These are phyloP conservation scores for Blepharisma stoltei DNA, from an alignment of 73 alveolate genomes.

Conservation along the genomic window DNA sequence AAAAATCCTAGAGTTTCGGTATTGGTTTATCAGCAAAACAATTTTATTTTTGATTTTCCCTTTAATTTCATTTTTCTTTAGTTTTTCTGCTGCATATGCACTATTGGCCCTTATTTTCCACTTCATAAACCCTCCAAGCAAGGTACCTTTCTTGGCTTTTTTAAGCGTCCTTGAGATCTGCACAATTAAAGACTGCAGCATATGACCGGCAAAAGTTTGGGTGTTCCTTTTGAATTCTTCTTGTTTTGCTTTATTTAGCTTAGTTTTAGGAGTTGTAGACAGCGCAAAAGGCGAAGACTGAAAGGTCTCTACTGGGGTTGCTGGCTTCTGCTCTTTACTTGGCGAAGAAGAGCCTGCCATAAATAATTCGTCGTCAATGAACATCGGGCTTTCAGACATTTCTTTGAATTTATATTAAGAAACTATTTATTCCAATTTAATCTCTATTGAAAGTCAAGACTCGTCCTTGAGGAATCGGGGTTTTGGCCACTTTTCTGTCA, in stretches of 20 bases:
- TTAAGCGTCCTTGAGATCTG: background rate
- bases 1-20: no score
- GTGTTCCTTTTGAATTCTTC: background rate
- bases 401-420: no score
- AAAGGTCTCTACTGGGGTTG: background rate
- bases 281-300: constrained; percentile 8
- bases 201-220: background rate
- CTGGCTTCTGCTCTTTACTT: background rate
- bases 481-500: no score
- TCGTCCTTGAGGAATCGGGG: no score
- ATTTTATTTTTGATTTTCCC: background rate
- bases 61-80: background rate
- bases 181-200: background rate
- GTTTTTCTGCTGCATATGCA: background rate
- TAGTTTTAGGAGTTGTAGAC: no score
- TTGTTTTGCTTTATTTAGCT: no score
- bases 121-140: background rate
- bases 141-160: background rate
- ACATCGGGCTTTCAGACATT: no score
- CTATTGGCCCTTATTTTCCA: background rate
- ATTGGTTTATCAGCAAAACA: background rate
- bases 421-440: no score
- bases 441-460: no score
- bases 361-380: constrained; percentile 25
- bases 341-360: constrained; percentile 22